Evolutionary conservation across 306 rosid genomes (phyloP).

Genomic region (Datisca glomerata): DNA sequence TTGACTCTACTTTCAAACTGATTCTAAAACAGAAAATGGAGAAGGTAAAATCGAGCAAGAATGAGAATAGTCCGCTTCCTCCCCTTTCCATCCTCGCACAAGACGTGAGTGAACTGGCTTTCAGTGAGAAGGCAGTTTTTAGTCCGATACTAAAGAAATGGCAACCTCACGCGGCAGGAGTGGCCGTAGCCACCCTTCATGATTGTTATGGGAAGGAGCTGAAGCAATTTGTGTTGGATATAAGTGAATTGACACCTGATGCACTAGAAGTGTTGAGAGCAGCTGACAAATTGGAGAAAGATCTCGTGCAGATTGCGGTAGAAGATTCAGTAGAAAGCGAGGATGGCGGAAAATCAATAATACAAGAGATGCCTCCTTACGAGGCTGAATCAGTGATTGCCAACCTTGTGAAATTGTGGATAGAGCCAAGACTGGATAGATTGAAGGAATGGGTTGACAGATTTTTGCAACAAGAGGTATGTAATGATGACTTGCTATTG

Average conservation of each 20-base stretch:
- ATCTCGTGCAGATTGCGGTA: conserved; percentile 93
- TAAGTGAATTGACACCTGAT: conserved; percentile 68
- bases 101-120: conserved; percentile 53
- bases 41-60: conserved; percentile 38
- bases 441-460: conserved; percentile 76
- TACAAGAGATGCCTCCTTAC: conserved; percentile 91
- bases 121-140: conserved; percentile 58
- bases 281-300: conserved; percentile 90
- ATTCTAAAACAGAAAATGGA: conserved; percentile 58
- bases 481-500: conserved; percentile 1
- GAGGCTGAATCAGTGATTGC: conserved; percentile 77
- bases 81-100: conserved; percentile 57
- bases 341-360: conserved; percentile 91
- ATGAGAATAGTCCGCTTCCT: conserved; percentile 29
- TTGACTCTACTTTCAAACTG: neutral
- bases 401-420: conserved; percentile 69
- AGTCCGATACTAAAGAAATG: conserved; percentile 79
- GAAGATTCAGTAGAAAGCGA: conserved; percentile 87
- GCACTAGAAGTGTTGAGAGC: conserved; percentile 68
- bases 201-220: conserved; percentile 73
- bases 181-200: conserved; percentile 80
- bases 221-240: conserved; percentile 47
- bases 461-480: conserved; percentile 77
- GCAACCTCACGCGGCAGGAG: conserved; percentile 85
- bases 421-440: conserved; percentile 70